phyloP scores from a whole-genome alignment of 345 rosid species.

The Chamaenerion angustifolium region DNA sequence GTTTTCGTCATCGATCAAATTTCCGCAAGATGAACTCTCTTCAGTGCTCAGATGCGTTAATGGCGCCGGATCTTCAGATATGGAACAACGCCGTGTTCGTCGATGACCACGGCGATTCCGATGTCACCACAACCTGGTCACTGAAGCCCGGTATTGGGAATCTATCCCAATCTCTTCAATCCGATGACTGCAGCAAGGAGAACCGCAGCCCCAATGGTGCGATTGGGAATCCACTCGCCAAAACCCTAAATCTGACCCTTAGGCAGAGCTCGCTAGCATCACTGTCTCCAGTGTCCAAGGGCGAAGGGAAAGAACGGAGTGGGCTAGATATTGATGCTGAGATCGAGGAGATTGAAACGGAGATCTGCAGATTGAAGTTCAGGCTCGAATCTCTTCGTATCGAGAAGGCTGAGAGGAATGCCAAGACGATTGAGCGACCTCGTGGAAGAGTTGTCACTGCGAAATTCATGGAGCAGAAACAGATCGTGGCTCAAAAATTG shows the following conservation, averaged over 20 bases:
- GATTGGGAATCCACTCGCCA: conserved; percentile 13
- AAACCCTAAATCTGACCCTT: conserved; percentile 22
- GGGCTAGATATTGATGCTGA: conserved; percentile 56
- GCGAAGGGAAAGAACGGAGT: conserved; percentile 17
- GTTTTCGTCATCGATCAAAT: not conserved
- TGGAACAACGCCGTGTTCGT: conserved; percentile 95
- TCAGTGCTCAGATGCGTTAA: conserved; percentile 30
- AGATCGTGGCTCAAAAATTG: conserved; percentile 25
- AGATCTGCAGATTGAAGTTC: conserved; percentile 47
- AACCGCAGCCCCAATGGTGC: conserved; percentile 22
- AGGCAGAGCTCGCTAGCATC: conserved; percentile 11
- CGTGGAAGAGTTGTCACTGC: conserved; percentile 54
- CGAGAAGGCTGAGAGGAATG: conserved; percentile 44
- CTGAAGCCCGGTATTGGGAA: conserved; percentile 15
- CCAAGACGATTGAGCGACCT: conserved; percentile 21
- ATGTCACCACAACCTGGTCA: conserved; percentile 14
- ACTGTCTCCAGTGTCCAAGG: conserved; percentile 15
- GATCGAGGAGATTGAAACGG: conserved; percentile 71
- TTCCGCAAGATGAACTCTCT: conserved; percentile 32
- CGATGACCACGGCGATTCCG: conserved; percentile 57
- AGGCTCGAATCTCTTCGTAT: conserved; percentile 62
- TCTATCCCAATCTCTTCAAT: conserved; percentile 38
- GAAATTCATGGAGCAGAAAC: conserved; percentile 73
- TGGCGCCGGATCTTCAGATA: conserved; percentile 50
- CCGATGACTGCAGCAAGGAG: conserved; percentile 43